These are phyloP conservation scores for Biscogniauxia mediterranea DNA, from an alignment of 2,329 filamentous ascomycete species.

Conservation along the genomic window DNA sequence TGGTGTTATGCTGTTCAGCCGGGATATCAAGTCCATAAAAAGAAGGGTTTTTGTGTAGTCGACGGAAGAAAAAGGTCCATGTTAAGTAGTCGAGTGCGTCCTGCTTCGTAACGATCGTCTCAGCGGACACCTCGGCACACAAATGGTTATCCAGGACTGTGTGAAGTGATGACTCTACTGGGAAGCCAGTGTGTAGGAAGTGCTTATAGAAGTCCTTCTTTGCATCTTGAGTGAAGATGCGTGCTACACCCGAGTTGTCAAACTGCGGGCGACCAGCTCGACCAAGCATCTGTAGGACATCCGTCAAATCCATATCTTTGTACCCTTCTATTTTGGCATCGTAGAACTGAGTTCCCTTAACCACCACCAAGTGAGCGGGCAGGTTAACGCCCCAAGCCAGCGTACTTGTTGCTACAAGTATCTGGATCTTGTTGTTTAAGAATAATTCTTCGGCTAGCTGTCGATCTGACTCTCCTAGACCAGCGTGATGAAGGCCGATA, in stretches of 20 bases:
- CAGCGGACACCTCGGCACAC: slow-evolving; percentile 89
- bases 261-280: slow-evolving; percentile 95
- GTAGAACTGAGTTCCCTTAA: slow-evolving; percentile 97
- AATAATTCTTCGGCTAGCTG: slow-evolving; percentile 93
- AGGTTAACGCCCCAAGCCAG: slow-evolving; percentile 98
- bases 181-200: slow-evolving; percentile 96
- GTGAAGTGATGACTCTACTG: slow-evolving; percentile 93
- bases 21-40: slow-evolving; percentile 96
- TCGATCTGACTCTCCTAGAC: slow-evolving; percentile 90
- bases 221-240: slow-evolving; percentile 94
- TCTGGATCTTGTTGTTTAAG: slow-evolving; percentile 96
- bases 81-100: slow-evolving; percentile 97
- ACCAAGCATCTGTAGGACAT: slow-evolving; percentile 96
- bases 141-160: slow-evolving; percentile 97
- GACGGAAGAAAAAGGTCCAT: slow-evolving; percentile 99
- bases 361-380: slow-evolving; percentile 92
- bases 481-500: slow-evolving; percentile 95
- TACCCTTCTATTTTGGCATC: slow-evolving; percentile 98
- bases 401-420: slow-evolving; percentile 92
- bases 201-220: slow-evolving; percentile 99
- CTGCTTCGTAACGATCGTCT: slow-evolving; percentile 90
- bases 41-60: slow-evolving; percentile 95
- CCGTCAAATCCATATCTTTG: slow-evolving; percentile 97
- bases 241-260: slow-evolving; percentile 90
- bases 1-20: slow-evolving; percentile 86